A percentile compares a stretch with the other conserved stretches of the same genome.
These are phyloP conservation scores for Pulicaria dysenterica DNA, from an alignment of 129 eudicot genomes.

Conservation along the genomic window DNA sequence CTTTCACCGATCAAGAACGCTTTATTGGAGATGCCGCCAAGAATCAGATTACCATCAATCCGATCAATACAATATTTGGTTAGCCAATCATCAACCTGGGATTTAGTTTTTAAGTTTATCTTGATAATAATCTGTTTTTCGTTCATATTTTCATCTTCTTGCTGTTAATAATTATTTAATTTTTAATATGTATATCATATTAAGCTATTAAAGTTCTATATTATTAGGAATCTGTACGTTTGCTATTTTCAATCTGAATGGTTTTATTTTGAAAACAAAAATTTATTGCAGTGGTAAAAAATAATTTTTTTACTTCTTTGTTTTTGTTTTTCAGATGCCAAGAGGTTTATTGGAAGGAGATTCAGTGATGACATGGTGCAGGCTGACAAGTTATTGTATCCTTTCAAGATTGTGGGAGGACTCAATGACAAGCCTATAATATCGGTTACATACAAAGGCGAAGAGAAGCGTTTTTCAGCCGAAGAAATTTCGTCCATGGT, in stretches of 20 bases:
- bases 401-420: slow-evolving; percentile 53
- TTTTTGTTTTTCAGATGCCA: slow-evolving; percentile 38
- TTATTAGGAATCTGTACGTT: too few relatives aligned
- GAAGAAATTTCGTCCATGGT: slow-evolving; percentile 70
- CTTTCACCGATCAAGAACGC: slow-evolving; percentile 58
- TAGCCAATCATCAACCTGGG: neutral
- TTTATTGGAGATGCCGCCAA: slow-evolving; percentile 64
- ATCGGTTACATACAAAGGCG: slow-evolving; percentile 48
- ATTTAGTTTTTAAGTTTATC: too few relatives aligned
- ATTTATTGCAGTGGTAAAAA: too few relatives aligned
- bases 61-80: slow-evolving; percentile 56
- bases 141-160: neutral
- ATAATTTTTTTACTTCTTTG: neutral
- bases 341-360: slow-evolving; percentile 59
- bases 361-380: slow-evolving; percentile 55
- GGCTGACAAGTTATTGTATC: slow-evolving; percentile 54
- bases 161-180: neutral
- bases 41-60: slow-evolving; percentile 67
- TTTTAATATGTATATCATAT: neutral
- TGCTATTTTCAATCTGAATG: too few relatives aligned
- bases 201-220: too few relatives aligned
- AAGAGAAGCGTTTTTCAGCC: slow-evolving; percentile 47
- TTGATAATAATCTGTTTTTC: neutral
- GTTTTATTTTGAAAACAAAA: too few relatives aligned
- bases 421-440: slow-evolving; percentile 56